These are phyloP conservation scores for Cutaneotrichosporon cavernicola DNA, from an alignment of 1,284 basidiomycete genomes.

Conservation along the genomic window DNA sequence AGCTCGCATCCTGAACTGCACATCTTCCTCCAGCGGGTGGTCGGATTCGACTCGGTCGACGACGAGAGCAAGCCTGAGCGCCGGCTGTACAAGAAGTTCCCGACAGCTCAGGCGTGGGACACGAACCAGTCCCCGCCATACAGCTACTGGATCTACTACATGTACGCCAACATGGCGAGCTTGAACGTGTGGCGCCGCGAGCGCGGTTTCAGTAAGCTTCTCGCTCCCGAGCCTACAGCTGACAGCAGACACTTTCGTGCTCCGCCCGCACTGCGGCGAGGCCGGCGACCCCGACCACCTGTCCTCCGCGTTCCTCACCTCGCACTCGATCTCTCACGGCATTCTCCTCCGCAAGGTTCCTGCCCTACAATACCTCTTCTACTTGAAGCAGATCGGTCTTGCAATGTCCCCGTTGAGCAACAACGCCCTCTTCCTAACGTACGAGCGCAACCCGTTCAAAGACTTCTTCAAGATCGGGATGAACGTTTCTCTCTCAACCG, in stretches of 20 bases:
- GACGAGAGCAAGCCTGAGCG: conserved; percentile 95
- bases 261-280: conserved; percentile 96
- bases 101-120: conserved; percentile 88
- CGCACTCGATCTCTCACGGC: conserved; percentile 98
- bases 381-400: conserved; percentile 92
- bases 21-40: conserved; percentile 89
- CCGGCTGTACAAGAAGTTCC: conserved; percentile 91
- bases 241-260: conserved; percentile 81
- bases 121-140: conserved; percentile 87
- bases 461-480: conserved; percentile 96
- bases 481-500: conserved; percentile 92
- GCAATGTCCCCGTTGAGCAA: conserved; percentile 99
- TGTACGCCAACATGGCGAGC: conserved; percentile 94
- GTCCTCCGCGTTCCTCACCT: conserved; percentile 90
- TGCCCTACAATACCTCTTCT: conserved; percentile 83
- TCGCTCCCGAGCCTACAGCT: neutral
- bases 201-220: conserved; percentile 80
- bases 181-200: conserved; percentile 86
- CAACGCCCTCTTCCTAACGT: conserved; percentile 92
- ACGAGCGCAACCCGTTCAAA: conserved; percentile 95
- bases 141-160: conserved; percentile 96
- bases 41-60: conserved; percentile 96
- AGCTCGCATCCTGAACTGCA: conserved; percentile 88
- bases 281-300: conserved; percentile 98
- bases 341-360: conserved; percentile 97